Percentiles rank a stretch among this genome's conserved stretches.
Evolutionary conservation across 306 rosid genomes (phyloP).

Genomic region (Cucurbita ficifolia): DNA sequence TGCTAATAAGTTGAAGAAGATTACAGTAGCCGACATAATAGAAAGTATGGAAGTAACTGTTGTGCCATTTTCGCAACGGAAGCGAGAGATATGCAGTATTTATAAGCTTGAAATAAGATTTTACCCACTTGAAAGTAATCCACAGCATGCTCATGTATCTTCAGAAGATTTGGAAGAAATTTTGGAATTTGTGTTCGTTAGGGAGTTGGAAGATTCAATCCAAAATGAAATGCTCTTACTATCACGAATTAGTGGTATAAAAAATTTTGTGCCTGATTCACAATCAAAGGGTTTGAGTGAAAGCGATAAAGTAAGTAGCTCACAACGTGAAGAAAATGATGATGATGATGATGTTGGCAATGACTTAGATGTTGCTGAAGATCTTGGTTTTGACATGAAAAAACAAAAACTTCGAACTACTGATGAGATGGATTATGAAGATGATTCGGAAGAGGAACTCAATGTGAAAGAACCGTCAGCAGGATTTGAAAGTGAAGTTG

Average conservation of each 20-base stretch:
- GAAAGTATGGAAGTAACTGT: constrained; percentile 56
- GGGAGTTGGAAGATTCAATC: constrained; percentile 71
- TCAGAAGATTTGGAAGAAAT: constrained; percentile 52
- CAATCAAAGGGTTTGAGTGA: constrained; percentile 20
- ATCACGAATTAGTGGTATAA: constrained; percentile 61
- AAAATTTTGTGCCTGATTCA: constrained; percentile 16
- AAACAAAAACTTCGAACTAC: constrained; percentile 51
- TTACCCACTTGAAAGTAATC: constrained; percentile 50
- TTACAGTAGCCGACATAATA: constrained; percentile 76
- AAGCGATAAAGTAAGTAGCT: constrained; percentile 25
- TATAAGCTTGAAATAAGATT: constrained; percentile 65
- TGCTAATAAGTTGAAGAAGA: constrained; percentile 64
- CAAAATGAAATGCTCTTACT: constrained; percentile 42
- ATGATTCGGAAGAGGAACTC: constrained; percentile 40
- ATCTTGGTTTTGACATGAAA: constrained; percentile 60
- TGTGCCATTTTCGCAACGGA: constrained; percentile 26
- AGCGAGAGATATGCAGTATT: constrained; percentile 38
- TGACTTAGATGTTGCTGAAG: constrained; percentile 47
- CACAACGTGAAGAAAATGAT: constrained; percentile 22
- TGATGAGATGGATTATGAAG: constrained; percentile 91
- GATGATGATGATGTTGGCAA: constrained; percentile 24
- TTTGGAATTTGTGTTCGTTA: constrained; percentile 38
- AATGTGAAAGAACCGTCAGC: constrained; percentile 28
- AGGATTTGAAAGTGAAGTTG: constrained; percentile 27
- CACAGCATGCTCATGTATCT: constrained; percentile 28